phyloP scores from a whole-genome alignment of 177 flowering plant genomes.

The Vitis hybrid region DNA sequence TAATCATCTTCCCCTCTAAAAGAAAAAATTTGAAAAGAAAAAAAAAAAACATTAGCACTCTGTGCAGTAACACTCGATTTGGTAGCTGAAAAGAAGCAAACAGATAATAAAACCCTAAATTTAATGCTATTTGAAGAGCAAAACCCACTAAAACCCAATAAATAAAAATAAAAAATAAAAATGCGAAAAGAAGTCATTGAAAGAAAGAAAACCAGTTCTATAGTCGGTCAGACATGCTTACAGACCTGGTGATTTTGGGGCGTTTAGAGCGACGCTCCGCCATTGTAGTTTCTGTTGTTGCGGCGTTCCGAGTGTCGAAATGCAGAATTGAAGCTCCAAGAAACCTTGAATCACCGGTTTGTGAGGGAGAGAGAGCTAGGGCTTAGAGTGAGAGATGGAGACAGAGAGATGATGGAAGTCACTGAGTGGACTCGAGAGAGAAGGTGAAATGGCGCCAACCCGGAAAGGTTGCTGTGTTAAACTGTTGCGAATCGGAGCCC shows the following conservation, averaged over 20 bases:
- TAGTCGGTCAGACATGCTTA: background rate
- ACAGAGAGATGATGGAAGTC: background rate
- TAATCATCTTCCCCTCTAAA: slow-evolving; percentile 86
- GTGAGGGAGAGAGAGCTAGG: background rate
- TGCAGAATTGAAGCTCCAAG: background rate
- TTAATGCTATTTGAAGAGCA: background rate
- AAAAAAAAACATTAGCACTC: background rate
- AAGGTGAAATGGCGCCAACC: background rate
- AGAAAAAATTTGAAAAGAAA: background rate
- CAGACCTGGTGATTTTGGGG: slow-evolving; percentile 45
- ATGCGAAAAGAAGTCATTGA: background rate
- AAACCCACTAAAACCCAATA: background rate
- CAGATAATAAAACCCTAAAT: slow-evolving; percentile 2
- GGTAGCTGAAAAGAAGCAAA: background rate
- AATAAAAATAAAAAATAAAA: background rate
- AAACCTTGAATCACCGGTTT: slow-evolving; percentile 1
- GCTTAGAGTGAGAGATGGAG: slow-evolving; percentile 2
- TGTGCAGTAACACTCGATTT: background rate
- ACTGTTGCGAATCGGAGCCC: no score
- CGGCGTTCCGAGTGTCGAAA: background rate
- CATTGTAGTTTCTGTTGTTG: slow-evolving; percentile 19
- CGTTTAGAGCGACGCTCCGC: slow-evolving; percentile 46
- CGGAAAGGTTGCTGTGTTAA: no score
- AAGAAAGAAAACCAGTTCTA: background rate
- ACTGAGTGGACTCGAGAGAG: no score